A percentile compares a stretch with the other conserved stretches of the same genome.
phyloP scores from a whole-genome alignment of 73 alveolate genomes.

The Tetrahymena thermophila region DNA sequence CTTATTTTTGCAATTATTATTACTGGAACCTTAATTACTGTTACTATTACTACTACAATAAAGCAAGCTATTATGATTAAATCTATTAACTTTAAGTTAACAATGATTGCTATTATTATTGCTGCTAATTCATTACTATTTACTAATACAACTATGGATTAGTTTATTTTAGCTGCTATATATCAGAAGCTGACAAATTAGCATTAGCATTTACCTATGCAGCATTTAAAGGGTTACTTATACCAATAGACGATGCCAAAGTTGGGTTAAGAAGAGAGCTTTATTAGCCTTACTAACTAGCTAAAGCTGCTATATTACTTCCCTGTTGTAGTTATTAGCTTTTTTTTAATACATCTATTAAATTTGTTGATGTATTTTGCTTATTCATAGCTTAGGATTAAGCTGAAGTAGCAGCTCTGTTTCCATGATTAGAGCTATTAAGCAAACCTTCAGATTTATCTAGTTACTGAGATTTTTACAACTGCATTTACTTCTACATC shows the following conservation, averaged over 20 bases:
- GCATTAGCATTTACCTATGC: neutral
- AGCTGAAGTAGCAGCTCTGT: neutral
- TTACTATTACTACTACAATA: neutral
- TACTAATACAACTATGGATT: neutral
- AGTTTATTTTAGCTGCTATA: neutral
- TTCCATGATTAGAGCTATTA: neutral
- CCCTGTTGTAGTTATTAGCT: neutral
- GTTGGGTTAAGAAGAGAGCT: neutral
- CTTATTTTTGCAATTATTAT: neutral
- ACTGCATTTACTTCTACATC: neutral
- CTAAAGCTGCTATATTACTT: neutral
- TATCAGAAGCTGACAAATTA: neutral
- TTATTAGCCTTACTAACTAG: neutral
- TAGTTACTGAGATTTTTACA: neutral
- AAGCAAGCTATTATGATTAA: neutral
- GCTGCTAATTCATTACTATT: neutral
- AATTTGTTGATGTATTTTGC: neutral
- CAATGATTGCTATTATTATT: neutral
- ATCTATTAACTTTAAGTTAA: neutral
- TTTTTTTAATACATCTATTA: neutral
- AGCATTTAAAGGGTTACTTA: neutral
- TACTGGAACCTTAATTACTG: neutral
- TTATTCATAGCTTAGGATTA: neutral
- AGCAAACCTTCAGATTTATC: neutral
- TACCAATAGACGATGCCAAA: neutral